Evolutionary conservation across 768 basidiomycete species (phyloP), one percentile per base, ranked within the genome.

Genomic region (Tylopilus vinaceipallidus): DNA sequence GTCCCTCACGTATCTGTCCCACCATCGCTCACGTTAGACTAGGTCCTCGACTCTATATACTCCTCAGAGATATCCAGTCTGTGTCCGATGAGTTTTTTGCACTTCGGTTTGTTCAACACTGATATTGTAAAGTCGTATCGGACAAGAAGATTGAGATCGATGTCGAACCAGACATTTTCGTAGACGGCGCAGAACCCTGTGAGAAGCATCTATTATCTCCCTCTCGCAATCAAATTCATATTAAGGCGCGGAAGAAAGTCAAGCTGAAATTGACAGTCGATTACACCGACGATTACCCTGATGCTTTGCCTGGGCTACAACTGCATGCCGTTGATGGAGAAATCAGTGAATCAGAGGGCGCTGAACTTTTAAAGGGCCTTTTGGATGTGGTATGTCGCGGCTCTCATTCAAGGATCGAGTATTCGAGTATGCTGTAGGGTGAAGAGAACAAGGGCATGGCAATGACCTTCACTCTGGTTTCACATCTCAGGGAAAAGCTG

Each of bases 1-100:
- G 47, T 56, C 37, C 36, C 49, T 50, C 45, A 36, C 47, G 48
- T 34, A 41, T 38, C 19, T 36, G 26, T 24, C 39, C 42, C 47
- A 35, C 34, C 45, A 26, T 54, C 41, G 42, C 57, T 46, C 53
- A 53, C 45, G 44, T 20, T 43, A 52, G 50, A 26, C 17, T 61
- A 95, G 88, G 93, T 97, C 23, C 79, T 98, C 58, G 93, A 95
- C 72, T 86, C 92, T 3, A 98, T 98, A 67, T 98, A 95, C 68
- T 92, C 95, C 5, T 86, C 91, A 56, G 95, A 98, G 69, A 75
- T 97, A 50, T 80, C 86, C 62, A 88, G 95, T 97, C 74, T 65
- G 93, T 88, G 56, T 58, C 60, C 57, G 61, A 63, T 61, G 64
- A 60, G 52, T 54, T 64, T 57, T 58, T 56, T 58, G 56, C 55